Base-by-base conservation (phyloP, 805 yeast genomes). In the Starmerella vaccinii region DNA sequence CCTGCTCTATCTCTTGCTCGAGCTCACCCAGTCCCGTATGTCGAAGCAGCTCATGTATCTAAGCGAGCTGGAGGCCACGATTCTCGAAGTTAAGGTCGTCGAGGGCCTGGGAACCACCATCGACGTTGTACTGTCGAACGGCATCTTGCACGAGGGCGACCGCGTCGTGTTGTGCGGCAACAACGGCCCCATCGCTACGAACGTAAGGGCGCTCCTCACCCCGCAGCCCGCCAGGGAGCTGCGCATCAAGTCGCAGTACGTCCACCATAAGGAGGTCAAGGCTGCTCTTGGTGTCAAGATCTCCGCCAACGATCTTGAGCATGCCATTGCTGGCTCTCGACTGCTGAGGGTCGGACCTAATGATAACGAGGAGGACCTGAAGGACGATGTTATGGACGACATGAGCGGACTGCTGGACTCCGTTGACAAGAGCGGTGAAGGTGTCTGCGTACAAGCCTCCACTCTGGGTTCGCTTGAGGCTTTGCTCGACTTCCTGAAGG, bases 301-400 rank as follows among this genome's bases (percentile, higher is more conserved):
- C 66, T 94, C 97, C 50, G 99, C 98, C 37, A 86, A 86, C 65
- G 98, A 92, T 66, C 78, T 92, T 60, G 98, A 92, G 64, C 90
- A 92, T 71, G 98, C 99, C 12, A 96, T 92, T 65, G 97, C 99
- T 43, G 99, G 99, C 72, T 92, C 98, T 22, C 78, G 98, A 66
- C 74, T 92, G 68, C 71, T 92, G 56, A 90, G 90, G 61, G 97
- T 89, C 58, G 95, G 95, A 40, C 95, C 89, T 57, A 96, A 86
- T 53, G 99, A 92, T 60, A 97, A 92, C 61, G 98, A 92, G 72
- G 98, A 92, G 55, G 97, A 90, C 52, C 64, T 92, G 62, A 83
- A 84, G 94, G 97, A 92, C 66, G 97, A 90, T 52, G 97, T 92
- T 51, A 94, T 92, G 98, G 97, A 90, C 63, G 99, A 92, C 68